A percentile compares a stretch with the other conserved stretches of the same genome.
These are phyloP conservation scores for Mycena sanguinolenta DNA, from an alignment of 768 basidiomycete genomes.

Conservation along the genomic window DNA sequence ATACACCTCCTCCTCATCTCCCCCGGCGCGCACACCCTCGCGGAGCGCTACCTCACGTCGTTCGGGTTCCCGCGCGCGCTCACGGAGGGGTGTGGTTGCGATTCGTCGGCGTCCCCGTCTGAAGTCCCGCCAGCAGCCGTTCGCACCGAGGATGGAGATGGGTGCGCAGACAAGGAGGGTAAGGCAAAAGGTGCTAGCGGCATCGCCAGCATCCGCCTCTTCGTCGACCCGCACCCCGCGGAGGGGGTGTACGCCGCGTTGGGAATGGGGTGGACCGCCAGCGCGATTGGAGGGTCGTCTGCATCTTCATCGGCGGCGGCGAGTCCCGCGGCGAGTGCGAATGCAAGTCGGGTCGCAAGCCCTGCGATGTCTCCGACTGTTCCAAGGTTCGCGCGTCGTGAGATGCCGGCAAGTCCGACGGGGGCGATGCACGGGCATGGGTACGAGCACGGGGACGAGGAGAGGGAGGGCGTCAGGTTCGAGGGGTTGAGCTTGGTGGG, in stretches of 20 bases:
- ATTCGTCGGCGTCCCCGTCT: background rate
- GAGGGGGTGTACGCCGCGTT: constrained; percentile 77
- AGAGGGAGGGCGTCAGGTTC: too few relatives aligned
- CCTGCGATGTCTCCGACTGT: background rate
- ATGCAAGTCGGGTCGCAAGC: background rate
- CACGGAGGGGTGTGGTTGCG: background rate
- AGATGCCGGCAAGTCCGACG: background rate
- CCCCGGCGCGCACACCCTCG: constrained; percentile 58
- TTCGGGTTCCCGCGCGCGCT: constrained; percentile 21
- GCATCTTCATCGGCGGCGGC: too few relatives aligned
- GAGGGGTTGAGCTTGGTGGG: too few relatives aligned
- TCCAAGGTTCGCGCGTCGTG: background rate
- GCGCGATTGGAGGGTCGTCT: too few relatives aligned
- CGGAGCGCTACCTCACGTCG: constrained; percentile 28
- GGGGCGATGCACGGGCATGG: constrained; percentile 7
- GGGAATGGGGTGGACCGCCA: constrained; percentile 68
- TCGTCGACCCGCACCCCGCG: constrained; percentile 83
- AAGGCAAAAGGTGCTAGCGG: background rate
- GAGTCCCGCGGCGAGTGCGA: constrained; percentile 34
- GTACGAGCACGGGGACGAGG: background rate
- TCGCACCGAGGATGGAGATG: background rate
- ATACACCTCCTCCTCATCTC: constrained; percentile 36
- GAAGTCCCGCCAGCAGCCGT: too few relatives aligned
- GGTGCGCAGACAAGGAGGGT: too few relatives aligned
- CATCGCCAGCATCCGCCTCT: constrained; percentile 11